Evolutionary conservation across 176 grass and related monocot genomes (phyloP), one percentile per base, ranked within the genome.

Genomic region (Alloteropsis semialata): DNA sequence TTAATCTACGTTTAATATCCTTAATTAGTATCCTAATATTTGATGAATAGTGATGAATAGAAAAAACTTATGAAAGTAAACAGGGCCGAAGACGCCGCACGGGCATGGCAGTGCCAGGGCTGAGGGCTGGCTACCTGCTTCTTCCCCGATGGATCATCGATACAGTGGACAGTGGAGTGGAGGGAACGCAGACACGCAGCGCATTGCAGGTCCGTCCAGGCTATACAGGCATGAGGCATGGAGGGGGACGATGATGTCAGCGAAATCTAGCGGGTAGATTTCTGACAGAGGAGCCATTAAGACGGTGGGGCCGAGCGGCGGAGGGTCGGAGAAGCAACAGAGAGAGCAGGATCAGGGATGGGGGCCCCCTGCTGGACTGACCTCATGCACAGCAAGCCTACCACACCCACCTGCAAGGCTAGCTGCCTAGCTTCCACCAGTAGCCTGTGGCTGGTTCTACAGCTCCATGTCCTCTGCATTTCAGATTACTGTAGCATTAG

Each of bases 261-360:
- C 88, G 30, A 91, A 82, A 97, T 91, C 81, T 51, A 87, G 77
- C 29, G 37, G 74, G 67, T 82, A 90, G 81, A 81, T 82, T 36
- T 69, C 77, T 92, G 85, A 43, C 90, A 55, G 56, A 3, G 16
- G 8, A 30, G 32, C 72, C 82, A 77, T 96, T 75, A 78, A 82
- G 2, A 16, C 41, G 13, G 39, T 86, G 89, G 74, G 64, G 21
- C 53, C 67, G 25, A 24, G n/a, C 29, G 3, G 22, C 18, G 8
- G 53, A 1, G 2, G 25, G n/a, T n/a, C n/a, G n/a, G 69, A 50
- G 43, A 34, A 60, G 77, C 56, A 56, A 57, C 65, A 50, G 25
- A 55, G 57, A 14, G n/a, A 12, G 17, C 24, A 59, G 22, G 19
- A 21, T 9, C 15, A 48, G 39, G 14, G 57, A n/a, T 0, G 60